phyloP scores from a whole-genome alignment of 2,329 filamentous ascomycete species.

The Colletotrichum higginsianum region DNA sequence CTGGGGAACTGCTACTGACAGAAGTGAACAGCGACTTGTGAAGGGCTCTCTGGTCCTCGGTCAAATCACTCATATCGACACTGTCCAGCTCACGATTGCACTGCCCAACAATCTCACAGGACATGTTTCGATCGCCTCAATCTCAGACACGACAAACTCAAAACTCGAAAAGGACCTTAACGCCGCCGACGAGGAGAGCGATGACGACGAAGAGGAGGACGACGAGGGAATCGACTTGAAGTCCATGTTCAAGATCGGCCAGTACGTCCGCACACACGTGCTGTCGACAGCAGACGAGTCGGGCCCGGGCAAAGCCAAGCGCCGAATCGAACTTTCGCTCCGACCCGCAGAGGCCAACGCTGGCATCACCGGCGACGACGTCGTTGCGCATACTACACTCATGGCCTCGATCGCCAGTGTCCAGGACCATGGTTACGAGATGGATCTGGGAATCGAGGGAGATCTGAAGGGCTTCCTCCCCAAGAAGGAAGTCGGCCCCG shows the following conservation, averaged over 20 bases:
- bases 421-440: conserved; percentile 95
- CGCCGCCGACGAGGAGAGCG: conserved; percentile 66
- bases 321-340: conserved; percentile 89
- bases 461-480: conserved; percentile 86
- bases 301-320: conserved; percentile 76
- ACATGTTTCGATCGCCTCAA: conserved; percentile 91
- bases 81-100: conserved; percentile 83
- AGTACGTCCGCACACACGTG: conserved; percentile 90
- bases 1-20: conserved; percentile 50
- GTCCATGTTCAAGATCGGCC: conserved; percentile 83
- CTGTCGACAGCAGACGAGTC: conserved; percentile 81
- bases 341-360: conserved; percentile 85
- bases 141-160: conserved; percentile 84
- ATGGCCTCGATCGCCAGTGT: conserved; percentile 92
- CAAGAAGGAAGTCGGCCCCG: conserved; percentile 82
- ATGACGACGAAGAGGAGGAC: conserved; percentile 66
- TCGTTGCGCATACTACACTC: conserved; percentile 82
- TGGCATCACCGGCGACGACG: conserved; percentile 78
- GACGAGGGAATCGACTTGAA: conserved; percentile 79
- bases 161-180: conserved; percentile 80
- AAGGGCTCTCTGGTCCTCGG: conserved; percentile 91
- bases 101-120: conserved; percentile 95
- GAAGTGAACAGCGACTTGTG: conserved; percentile 75
- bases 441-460: conserved; percentile 84
- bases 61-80: conserved; percentile 85